Base-by-base conservation (phyloP, 495 filamentous ascomycete genomes). In the Xylaria cubensis region DNA sequence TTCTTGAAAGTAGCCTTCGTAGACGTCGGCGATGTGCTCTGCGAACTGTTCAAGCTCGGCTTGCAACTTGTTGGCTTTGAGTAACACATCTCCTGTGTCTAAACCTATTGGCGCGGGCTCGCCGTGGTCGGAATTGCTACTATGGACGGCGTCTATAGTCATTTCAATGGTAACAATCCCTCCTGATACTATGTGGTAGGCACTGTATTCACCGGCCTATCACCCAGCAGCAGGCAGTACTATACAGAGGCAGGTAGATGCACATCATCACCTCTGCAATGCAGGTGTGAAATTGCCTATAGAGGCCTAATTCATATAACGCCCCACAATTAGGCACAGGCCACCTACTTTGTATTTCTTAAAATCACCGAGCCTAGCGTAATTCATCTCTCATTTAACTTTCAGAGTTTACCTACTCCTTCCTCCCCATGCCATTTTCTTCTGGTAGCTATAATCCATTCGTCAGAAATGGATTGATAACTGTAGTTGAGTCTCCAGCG, bases 11-110 rank as follows among this genome's bases (percentile, higher is more conserved):
- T 79, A 79, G 36, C 73, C 76, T 34, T 58, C 51, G 44, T 78
- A 78, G 1, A 75, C 64, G 7, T 74, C 51, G 50, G 55, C 42
- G 44, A 79, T 42, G 58, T 79, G 77, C 9, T 70, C 69, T 0
- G 74, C 70, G 34, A 79, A 79, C 42, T 51, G 69, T 29, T 76
- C 63, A 8, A 78, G 51, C 67, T 79, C 77, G n/a, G 77, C 75
- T 73, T 75, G 77, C 21, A 79, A 42, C 19, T 41, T 69, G 44
- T 69, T 58, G 26, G 69, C 74, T 29, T 73, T 58, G 36, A 44
- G 39, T 1, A 78, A 68, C 17, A 72, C 21, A 26, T 39, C 69
- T 32, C 70, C 29, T 3, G 36, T 53, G 26, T 59, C 64, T 46
- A 71, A 10, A 36, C 19, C 71, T 61, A 62, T 39, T 26, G 53